Conservation (phyloP, 129 eudicot species). For the Silybum marianum region DNA sequence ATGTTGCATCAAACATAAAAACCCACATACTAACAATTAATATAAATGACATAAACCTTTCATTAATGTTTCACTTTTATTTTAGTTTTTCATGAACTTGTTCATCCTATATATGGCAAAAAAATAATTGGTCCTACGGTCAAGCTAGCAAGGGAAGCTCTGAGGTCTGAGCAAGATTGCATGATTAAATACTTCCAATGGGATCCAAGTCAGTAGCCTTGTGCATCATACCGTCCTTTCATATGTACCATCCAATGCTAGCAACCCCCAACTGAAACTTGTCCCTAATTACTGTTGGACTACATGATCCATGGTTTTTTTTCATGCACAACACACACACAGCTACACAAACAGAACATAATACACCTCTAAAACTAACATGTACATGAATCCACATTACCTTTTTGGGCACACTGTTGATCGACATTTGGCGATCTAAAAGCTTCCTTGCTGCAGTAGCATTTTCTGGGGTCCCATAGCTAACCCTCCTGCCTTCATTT, state of each 20-base stretch:
- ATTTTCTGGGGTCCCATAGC: conserved; percentile 98
- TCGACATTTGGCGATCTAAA: conserved; percentile 95
- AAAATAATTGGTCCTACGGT: not conserved
- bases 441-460: conserved; percentile 99
- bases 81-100: not conserved
- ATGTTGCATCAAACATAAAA: not conserved
- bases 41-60: not conserved
- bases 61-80: not conserved
- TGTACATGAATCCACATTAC: conserved; percentile 33
- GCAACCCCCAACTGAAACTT: not conserved
- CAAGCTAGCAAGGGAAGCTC: not conserved
- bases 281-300: not conserved
- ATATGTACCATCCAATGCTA: not conserved
- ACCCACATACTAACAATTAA: not conserved
- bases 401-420: conserved; percentile 96
- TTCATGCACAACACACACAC: not conserved
- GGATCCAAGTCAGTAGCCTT: not conserved
- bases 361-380: not conserved
- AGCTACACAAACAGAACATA: conserved; percentile 9
- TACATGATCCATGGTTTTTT: not conserved
- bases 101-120: not conserved
- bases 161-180: not conserved
- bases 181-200: not conserved
- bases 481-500: conserved; percentile 98
- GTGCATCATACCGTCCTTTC: not conserved